Conservation (phyloP, 202 grass and related monocot species). For the Schoenoplectus triqueter region DNA sequence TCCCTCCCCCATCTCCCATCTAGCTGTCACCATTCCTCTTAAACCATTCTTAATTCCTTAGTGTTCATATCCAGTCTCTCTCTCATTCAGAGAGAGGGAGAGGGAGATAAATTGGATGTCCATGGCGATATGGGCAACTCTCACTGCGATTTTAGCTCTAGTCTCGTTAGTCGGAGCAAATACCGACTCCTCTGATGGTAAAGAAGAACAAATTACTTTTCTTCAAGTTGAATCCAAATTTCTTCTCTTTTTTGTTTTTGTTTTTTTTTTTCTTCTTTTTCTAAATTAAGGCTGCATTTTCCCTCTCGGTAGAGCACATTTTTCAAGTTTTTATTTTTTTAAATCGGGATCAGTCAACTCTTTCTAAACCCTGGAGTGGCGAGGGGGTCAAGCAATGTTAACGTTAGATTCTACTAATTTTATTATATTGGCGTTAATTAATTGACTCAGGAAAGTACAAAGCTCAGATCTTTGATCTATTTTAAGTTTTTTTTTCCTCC, state of each 20-base stretch:
- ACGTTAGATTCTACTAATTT: constrained; percentile 1
- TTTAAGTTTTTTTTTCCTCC: not conserved
- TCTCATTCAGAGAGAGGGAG: not conserved
- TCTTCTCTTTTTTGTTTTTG: constrained; percentile 28
- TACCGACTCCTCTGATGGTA: constrained; percentile 86
- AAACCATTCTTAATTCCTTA: constrained; percentile 25
- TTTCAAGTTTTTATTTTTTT: constrained; percentile 28
- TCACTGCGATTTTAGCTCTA: constrained; percentile 30
- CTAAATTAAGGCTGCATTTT: not conserved
- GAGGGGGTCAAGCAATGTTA: not conserved
- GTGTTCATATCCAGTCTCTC: not conserved
- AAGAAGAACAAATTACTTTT: not conserved
- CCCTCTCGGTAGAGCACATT: constrained; percentile 4
- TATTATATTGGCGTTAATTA: constrained; percentile 3
- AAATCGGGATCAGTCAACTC: constrained; percentile 26
- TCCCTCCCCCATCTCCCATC: not conserved
- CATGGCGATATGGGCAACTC: constrained; percentile 44
- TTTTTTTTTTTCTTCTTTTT: not conserved
- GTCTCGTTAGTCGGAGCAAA: constrained; percentile 46
- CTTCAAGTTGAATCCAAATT: constrained; percentile 4
- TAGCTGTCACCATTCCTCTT: constrained; percentile 40
- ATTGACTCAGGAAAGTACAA: not conserved
- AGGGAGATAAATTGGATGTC: constrained; percentile 5
- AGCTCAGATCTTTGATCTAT: constrained; percentile 11
- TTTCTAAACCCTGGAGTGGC: not conserved